Conservation (phyloP, 768 basidiomycete species). For the Termitomyces heimii region DNA sequence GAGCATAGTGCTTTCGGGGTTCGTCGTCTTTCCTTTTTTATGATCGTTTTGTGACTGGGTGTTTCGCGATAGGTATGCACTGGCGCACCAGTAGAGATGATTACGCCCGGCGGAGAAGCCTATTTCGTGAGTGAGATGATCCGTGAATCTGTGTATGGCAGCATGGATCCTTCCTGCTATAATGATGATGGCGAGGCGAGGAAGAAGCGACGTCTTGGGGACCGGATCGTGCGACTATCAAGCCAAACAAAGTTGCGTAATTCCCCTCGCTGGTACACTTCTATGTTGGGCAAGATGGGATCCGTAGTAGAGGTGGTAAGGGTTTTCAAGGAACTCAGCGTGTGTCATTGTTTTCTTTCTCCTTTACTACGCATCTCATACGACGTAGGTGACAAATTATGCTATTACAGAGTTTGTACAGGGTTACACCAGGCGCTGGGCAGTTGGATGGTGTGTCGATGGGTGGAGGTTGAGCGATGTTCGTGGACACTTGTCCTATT, state of each 20-base stretch:
- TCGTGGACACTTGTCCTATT: conserved; percentile 20
- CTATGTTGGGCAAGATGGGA: conserved; percentile 84
- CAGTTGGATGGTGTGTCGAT: conserved; percentile 78
- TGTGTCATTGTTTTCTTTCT: conserved; percentile 8
- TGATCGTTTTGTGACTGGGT: neutral
- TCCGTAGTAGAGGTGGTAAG: conserved; percentile 61
- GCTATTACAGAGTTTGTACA: conserved; percentile 79
- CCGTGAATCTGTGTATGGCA: conserved; percentile 48
- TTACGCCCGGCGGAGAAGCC: conserved; percentile 82
- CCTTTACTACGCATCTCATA: neutral
- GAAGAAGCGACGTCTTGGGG: neutral
- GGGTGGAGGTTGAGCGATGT: conserved; percentile 73
- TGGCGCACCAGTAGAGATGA: conserved; percentile 83
- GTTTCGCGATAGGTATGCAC: conserved; percentile 62
- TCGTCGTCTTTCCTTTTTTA: conserved; percentile 15
- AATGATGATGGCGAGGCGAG: neutral
- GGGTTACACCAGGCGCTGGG: conserved; percentile 91
- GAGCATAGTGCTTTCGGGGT: conserved; percentile 67
- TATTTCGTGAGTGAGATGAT: conserved; percentile 77
- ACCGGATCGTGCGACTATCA: neutral
- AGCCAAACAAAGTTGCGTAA: no score
- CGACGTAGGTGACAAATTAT: conserved; percentile 74
- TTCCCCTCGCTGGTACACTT: conserved; percentile 77
- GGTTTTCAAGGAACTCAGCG: conserved; percentile 36
- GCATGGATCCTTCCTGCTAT: neutral